phyloP scores from a whole-genome alignment of 2,329 filamentous ascomycete genomes.

The Fusarium sp. region DNA sequence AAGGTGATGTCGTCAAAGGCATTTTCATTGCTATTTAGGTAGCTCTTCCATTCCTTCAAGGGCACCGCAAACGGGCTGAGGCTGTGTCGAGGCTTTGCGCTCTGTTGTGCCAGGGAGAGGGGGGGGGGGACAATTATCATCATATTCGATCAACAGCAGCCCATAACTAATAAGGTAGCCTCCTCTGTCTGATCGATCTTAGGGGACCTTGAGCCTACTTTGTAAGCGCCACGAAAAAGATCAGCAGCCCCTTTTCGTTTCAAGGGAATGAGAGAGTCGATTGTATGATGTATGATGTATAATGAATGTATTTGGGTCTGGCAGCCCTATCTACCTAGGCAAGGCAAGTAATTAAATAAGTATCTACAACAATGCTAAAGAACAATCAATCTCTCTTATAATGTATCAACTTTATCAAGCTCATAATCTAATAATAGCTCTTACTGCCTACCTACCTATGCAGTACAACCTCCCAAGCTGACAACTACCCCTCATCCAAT shows the following conservation, averaged over 20 bases:
- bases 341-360: too few species aligned
- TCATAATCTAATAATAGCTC: not conserved
- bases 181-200: conserved; percentile 24
- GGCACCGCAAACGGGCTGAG: conserved; percentile 37
- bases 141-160: not conserved
- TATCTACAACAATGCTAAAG: too few species aligned
- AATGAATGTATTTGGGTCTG: not conserved
- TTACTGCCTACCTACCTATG: not conserved
- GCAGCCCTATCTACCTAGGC: too few species aligned
- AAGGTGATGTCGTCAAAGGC: not conserved
- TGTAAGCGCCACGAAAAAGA: conserved; percentile 19
- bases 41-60: conserved; percentile 15
- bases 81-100: conserved; percentile 42
- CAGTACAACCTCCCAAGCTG: conserved; percentile 2
- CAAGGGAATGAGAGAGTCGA: not conserved
- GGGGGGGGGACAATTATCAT: not conserved
- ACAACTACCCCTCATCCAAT: conserved; percentile 16
- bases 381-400: too few species aligned
- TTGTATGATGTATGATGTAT: not conserved
- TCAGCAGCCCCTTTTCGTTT: conserved; percentile 18
- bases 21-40: not conserved
- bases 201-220: not conserved
- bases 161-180: not conserved
- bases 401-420: too few species aligned
- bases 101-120: conserved; percentile 9